Evolutionary conservation across 208 protist species (phyloP).

Genomic region (Crithidia mellificae): DNA sequence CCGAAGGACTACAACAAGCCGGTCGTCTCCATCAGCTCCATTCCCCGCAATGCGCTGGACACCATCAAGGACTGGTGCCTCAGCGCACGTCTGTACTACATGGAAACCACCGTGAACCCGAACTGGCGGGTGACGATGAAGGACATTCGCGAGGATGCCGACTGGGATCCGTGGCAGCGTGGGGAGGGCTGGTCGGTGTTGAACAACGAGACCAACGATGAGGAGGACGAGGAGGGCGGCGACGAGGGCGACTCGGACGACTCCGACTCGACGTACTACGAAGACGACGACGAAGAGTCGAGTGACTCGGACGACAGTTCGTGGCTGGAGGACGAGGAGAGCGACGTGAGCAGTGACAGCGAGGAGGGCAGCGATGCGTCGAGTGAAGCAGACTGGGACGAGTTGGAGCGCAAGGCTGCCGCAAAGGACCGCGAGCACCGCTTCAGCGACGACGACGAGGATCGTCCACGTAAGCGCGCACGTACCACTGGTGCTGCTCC

Average conservation of each 20-base stretch:
- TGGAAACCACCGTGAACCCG: slow-evolving; percentile 76
- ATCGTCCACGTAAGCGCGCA: slow-evolving; percentile 45
- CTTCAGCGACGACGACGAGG: slow-evolving; percentile 66
- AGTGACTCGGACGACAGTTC: slow-evolving; percentile 65
- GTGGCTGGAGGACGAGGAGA: slow-evolving; percentile 84
- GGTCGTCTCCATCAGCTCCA: slow-evolving; percentile 65
- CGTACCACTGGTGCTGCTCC: slow-evolving; percentile 24
- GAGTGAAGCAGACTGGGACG: slow-evolving; percentile 81
- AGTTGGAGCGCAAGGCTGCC: slow-evolving; percentile 80
- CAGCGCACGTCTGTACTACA: slow-evolving; percentile 80
- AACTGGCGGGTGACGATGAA: slow-evolving; percentile 82
- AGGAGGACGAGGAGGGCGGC: slow-evolving; percentile 84
- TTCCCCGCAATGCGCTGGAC: slow-evolving; percentile 57
- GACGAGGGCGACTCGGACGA: slow-evolving; percentile 59
- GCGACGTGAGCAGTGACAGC: slow-evolving; percentile 37
- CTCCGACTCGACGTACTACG: slow-evolving; percentile 81
- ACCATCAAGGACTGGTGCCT: slow-evolving; percentile 86
- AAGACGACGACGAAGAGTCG: slow-evolving; percentile 75
- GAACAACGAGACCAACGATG: slow-evolving; percentile 77
- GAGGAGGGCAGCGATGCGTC: slow-evolving; percentile 54
- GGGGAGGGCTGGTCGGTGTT: slow-evolving; percentile 70
- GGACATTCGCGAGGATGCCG: slow-evolving; percentile 82
- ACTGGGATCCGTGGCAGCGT: slow-evolving; percentile 83
- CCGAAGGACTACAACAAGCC: slow-evolving; percentile 95
- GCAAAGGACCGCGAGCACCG: slow-evolving; percentile 65